phyloP scores from a whole-genome alignment of 2,329 filamentous ascomycete genomes.

The Xylariales sp. region DNA sequence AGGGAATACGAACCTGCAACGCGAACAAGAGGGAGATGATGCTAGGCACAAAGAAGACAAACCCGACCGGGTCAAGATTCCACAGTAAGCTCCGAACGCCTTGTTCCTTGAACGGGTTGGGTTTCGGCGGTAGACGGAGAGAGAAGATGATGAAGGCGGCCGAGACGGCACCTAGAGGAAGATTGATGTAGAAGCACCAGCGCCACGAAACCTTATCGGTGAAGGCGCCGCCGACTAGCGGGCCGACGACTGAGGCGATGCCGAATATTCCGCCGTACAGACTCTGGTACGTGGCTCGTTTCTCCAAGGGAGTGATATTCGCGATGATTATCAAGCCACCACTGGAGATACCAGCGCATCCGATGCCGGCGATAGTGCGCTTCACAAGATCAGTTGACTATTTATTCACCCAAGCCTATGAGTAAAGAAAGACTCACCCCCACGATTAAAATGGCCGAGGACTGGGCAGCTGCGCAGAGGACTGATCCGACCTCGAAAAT shows the following conservation, averaged over 20 bases:
- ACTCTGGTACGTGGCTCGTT: slow-evolving; percentile 44
- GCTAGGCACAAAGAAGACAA: too few species aligned
- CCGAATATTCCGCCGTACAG: slow-evolving; percentile 55
- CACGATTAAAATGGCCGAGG: slow-evolving; percentile 46
- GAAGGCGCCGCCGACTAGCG: slow-evolving; percentile 36
- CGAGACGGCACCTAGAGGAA: slow-evolving; percentile 35
- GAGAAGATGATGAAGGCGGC: too few species aligned
- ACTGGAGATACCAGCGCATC: slow-evolving; percentile 23
- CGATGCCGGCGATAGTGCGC: slow-evolving; percentile 44
- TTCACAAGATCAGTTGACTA: background rate
- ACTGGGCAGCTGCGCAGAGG: slow-evolving; percentile 48
- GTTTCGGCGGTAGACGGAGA: too few species aligned
- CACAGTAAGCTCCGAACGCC: too few species aligned
- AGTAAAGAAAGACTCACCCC: slow-evolving; percentile 25
- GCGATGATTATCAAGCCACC: slow-evolving; percentile 42
- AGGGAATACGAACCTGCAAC: too few species aligned
- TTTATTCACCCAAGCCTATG: too few species aligned
- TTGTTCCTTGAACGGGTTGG: too few species aligned
- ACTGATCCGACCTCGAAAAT: slow-evolving; percentile 45
- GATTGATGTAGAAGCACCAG: slow-evolving; percentile 34
- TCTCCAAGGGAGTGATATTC: slow-evolving; percentile 31
- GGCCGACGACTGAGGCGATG: slow-evolving; percentile 46
- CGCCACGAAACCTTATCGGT: slow-evolving; percentile 37
- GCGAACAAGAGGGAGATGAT: too few species aligned
- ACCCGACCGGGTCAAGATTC: too few species aligned